phyloP scores from a whole-genome alignment of 2,329 filamentous ascomycete genomes.

The Penicillium sp. region DNA sequence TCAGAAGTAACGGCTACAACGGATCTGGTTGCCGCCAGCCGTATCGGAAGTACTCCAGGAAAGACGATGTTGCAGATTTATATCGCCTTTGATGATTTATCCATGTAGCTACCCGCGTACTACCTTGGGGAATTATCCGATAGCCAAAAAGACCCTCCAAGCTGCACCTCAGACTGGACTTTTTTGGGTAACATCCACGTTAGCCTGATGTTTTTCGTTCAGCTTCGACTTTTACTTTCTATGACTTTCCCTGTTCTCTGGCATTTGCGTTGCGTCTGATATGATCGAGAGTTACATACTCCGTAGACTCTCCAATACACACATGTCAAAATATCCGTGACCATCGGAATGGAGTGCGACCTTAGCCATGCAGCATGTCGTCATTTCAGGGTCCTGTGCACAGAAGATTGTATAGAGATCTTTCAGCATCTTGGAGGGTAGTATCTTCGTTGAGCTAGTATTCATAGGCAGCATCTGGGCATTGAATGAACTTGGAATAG shows the following conservation, averaged over 20 bases:
- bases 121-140: slow-evolving; percentile 23
- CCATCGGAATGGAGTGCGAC: slow-evolving; percentile 11
- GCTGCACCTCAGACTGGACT: slow-evolving; percentile 6
- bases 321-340: slow-evolving; percentile 2
- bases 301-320: slow-evolving; percentile 16
- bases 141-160: slow-evolving; percentile 3
- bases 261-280: background rate
- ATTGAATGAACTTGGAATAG: background rate
- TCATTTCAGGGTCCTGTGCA: slow-evolving; percentile 18
- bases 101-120: slow-evolving; percentile 21
- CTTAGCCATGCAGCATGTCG: slow-evolving; percentile 10
- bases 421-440: background rate
- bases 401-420: background rate
- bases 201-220: slow-evolving; percentile 2
- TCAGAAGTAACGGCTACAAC: background rate
- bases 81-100: background rate
- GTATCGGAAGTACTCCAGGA: slow-evolving; percentile 18
- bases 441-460: too few relatives aligned
- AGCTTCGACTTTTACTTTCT: background rate
- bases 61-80: slow-evolving; percentile 17
- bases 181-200: slow-evolving; percentile 19
- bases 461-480: too few relatives aligned
- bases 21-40: slow-evolving; percentile 7
- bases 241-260: background rate
- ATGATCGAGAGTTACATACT: slow-evolving; percentile 1